A percentile compares a stretch with the other conserved stretches of the same genome.
phyloP scores from a whole-genome alignment of 495 filamentous ascomycete species.

The Cryomyces minteri region DNA sequence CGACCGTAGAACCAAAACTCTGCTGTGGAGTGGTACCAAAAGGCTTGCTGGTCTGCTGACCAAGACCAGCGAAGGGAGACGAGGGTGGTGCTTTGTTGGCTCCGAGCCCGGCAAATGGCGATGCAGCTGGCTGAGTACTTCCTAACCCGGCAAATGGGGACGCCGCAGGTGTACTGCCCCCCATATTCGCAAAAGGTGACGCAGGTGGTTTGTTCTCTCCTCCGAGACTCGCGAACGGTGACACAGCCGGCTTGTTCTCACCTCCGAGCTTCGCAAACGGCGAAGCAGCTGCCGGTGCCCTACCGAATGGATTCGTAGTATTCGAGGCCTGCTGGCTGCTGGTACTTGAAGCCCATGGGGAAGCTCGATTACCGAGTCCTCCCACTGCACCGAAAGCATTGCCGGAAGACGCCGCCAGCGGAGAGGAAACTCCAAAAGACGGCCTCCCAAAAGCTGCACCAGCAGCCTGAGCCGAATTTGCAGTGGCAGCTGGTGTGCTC shows the following conservation, averaged over 20 bases:
- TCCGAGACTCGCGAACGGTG: conserved; percentile 9
- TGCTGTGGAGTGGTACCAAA: conserved; percentile 8
- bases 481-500: conserved; percentile 3
- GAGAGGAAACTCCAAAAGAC: background rate
- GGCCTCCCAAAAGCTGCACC: conserved; percentile 13
- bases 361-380: background rate
- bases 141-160: conserved; percentile 7
- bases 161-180: background rate
- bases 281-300: conserved; percentile 3
- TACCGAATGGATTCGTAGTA: background rate
- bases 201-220: conserved; percentile 1
- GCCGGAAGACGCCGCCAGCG: background rate
- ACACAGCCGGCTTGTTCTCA: conserved; percentile 1
- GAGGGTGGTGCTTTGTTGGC: no score
- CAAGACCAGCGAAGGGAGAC: background rate
- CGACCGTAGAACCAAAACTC: conserved; percentile 22
- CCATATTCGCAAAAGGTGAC: conserved; percentile 3
- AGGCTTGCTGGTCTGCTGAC: background rate
- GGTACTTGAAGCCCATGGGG: conserved; percentile 1
- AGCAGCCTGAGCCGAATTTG: conserved; percentile 1
- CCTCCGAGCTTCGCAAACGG: conserved; percentile 7
- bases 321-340: background rate
- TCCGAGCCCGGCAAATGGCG: background rate
- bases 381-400: conserved; percentile 1
- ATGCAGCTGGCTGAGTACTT: conserved; percentile 2